Evolutionary conservation across 495 filamentous ascomycete genomes (phyloP).

Genomic region (Cercophora sp.): DNA sequence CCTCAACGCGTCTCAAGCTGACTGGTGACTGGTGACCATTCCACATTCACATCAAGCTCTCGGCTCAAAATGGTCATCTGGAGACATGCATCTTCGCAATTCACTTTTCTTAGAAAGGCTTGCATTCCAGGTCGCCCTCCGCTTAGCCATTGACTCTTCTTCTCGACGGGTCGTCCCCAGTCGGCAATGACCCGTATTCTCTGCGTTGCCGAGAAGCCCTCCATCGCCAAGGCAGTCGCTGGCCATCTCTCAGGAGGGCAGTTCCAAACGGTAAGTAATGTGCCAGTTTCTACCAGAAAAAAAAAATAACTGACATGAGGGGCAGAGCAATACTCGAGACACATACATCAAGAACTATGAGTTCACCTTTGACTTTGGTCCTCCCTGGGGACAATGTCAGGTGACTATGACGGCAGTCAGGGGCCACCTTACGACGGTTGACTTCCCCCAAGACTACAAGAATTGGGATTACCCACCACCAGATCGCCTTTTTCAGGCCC

Average conservation of each 20-base stretch:
- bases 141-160: background rate
- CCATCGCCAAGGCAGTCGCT: slow-evolving; percentile 91
- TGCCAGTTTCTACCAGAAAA: too few species aligned
- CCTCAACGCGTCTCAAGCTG: too few species aligned
- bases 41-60: too few species aligned
- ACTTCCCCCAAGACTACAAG: slow-evolving; percentile 67
- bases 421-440: slow-evolving; percentile 73
- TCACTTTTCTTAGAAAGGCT: background rate
- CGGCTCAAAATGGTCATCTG: background rate
- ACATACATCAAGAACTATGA: slow-evolving; percentile 90
- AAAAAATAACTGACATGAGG: background rate
- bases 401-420: slow-evolving; percentile 91
- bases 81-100: background rate
- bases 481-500: slow-evolving; percentile 75
- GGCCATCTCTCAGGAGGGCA: slow-evolving; percentile 77
- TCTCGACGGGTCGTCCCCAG: background rate
- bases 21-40: too few species aligned
- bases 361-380: slow-evolving; percentile 82
- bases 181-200: slow-evolving; percentile 55
- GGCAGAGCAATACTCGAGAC: slow-evolving; percentile 54
- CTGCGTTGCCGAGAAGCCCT: slow-evolving; percentile 96
- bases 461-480: slow-evolving; percentile 80
- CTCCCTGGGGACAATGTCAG: slow-evolving; percentile 71
- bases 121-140: background rate
- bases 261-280: slow-evolving; percentile 66